phyloP scores from a whole-genome alignment of 805 yeast species.

The Jamesozyma jinghongensis region DNA sequence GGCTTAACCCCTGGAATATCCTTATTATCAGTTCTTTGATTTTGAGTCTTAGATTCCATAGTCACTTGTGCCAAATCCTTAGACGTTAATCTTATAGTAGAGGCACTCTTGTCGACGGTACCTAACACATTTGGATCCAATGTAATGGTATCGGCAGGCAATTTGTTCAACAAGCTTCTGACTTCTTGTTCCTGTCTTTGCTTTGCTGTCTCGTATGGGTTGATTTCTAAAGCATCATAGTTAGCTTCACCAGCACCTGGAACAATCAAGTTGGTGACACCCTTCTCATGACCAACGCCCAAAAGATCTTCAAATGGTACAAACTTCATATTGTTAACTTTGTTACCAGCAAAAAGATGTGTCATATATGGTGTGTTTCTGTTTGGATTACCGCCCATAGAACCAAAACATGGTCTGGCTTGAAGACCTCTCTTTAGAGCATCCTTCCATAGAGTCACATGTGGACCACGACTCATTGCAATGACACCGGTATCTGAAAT shows the following conservation, averaged over 20 bases:
- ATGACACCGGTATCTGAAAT: constrained; percentile 83
- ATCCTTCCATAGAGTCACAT: constrained; percentile 91
- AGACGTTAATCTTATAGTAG: constrained; percentile 53
- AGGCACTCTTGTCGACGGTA: constrained; percentile 63
- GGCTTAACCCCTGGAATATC: constrained; percentile 54
- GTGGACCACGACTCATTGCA: constrained; percentile 93
- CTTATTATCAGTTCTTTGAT: constrained; percentile 33
- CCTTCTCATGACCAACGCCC: constrained; percentile 74
- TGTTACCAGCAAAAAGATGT: constrained; percentile 73
- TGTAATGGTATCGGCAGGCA: constrained; percentile 86
- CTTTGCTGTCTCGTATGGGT: constrained; percentile 84
- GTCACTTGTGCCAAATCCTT: constrained; percentile 42
- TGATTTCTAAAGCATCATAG: constrained; percentile 84
- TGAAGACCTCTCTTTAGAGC: constrained; percentile 37
- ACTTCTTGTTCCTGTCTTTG: constrained; percentile 94
- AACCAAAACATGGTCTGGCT: constrained; percentile 44
- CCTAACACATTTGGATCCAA: constrained; percentile 87
- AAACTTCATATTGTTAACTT: constrained; percentile 55
- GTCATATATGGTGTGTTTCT: constrained; percentile 80
- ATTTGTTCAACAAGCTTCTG: constrained; percentile 70
- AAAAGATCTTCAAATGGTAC: constrained; percentile 97
- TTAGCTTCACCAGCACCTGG: constrained; percentile 99
- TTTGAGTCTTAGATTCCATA: constrained; percentile 19
- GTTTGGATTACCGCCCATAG: constrained; percentile 26
- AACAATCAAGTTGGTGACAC: constrained; percentile 74